A percentile compares a stretch with the other conserved stretches of the same genome.
Evolutionary conservation across 441 rosid species (phyloP).

Genomic region (Brassica hybrid): DNA sequence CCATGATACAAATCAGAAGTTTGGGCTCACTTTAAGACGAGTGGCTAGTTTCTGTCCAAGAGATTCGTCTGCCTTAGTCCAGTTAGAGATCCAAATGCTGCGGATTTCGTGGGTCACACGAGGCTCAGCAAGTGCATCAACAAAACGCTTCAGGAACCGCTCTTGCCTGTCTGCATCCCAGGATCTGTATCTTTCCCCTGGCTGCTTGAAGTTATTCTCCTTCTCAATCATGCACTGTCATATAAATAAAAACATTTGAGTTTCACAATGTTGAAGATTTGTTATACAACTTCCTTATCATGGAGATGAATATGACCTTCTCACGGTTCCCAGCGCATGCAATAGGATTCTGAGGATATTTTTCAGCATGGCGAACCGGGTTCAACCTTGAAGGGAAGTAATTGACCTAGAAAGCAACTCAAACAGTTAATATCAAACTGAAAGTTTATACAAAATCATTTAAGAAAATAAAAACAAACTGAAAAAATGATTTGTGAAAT

Average conservation of each 20-base stretch:
- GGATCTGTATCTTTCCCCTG: constrained; percentile 86
- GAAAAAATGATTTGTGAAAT: no score
- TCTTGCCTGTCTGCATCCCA: constrained; percentile 88
- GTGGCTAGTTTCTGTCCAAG: constrained; percentile 81
- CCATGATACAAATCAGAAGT: constrained; percentile 49
- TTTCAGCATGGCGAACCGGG: constrained; percentile 78
- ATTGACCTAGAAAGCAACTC: constrained; percentile 60
- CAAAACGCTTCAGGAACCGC: constrained; percentile 74
- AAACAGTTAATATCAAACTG: constrained; percentile 9
- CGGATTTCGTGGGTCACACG: constrained; percentile 85
- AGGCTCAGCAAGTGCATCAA: constrained; percentile 73
- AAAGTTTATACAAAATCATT: no score
- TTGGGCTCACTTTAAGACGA: constrained; percentile 74
- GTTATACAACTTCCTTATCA: not conserved
- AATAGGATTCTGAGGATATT: constrained; percentile 57
- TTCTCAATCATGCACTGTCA: constrained; percentile 70
- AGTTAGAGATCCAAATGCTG: constrained; percentile 83
- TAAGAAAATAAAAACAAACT: no score
- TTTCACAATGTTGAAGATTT: not conserved
- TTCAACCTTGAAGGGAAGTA: constrained; percentile 93
- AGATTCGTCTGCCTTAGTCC: constrained; percentile 81
- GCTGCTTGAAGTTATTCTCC: constrained; percentile 95
- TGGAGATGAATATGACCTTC: constrained; percentile 52
- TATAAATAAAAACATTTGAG: not conserved
- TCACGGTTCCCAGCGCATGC: constrained; percentile 73